These are phyloP conservation scores for Lentinus tigrinus DNA, from an alignment of 768 basidiomycete genomes.

Conservation along the genomic window DNA sequence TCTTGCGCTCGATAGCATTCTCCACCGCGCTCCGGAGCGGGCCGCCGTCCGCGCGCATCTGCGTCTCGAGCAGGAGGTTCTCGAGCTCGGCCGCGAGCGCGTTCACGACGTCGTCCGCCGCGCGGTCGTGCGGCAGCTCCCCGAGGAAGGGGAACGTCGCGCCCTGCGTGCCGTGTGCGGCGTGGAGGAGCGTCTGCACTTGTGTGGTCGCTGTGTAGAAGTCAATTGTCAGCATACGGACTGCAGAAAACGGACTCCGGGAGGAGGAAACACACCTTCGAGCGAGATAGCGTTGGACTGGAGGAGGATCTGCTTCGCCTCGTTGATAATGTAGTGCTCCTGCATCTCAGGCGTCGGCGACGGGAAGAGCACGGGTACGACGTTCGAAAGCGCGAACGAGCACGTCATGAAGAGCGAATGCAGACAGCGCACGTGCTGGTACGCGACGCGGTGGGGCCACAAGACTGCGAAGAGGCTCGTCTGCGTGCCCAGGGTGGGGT, in stretches of 20 bases:
- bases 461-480: conserved; percentile 35
- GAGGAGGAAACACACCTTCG: conserved; percentile 43
- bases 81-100: conserved; percentile 58
- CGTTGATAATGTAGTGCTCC: conserved; percentile 21
- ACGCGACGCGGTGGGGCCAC: conserved; percentile 67
- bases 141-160: conserved; percentile 39
- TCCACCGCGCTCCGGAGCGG: conserved; percentile 44
- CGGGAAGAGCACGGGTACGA: conserved; percentile 68
- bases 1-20: conserved; percentile 12
- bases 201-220: background rate
- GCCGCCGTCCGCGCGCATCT: conserved; percentile 52
- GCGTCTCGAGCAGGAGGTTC: conserved; percentile 61
- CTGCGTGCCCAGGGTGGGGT: conserved; percentile 8
- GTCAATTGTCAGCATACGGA: background rate
- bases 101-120: conserved; percentile 36
- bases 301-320: conserved; percentile 41
- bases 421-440: conserved; percentile 76
- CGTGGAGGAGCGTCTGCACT: conserved; percentile 34
- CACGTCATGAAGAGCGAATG: conserved; percentile 77
- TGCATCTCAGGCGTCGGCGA: conserved; percentile 28
- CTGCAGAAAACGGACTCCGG: background rate
- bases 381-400: conserved; percentile 67
- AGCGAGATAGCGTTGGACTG: conserved; percentile 48
- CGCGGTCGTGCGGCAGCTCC: conserved; percentile 22
- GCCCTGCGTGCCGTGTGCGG: conserved; percentile 39